A percentile compares a stretch with the other conserved stretches of the same genome.
phyloP scores from a whole-genome alignment of 225 moss, liverwort and hornwort genomes.

The Bryum argenteum region DNA sequence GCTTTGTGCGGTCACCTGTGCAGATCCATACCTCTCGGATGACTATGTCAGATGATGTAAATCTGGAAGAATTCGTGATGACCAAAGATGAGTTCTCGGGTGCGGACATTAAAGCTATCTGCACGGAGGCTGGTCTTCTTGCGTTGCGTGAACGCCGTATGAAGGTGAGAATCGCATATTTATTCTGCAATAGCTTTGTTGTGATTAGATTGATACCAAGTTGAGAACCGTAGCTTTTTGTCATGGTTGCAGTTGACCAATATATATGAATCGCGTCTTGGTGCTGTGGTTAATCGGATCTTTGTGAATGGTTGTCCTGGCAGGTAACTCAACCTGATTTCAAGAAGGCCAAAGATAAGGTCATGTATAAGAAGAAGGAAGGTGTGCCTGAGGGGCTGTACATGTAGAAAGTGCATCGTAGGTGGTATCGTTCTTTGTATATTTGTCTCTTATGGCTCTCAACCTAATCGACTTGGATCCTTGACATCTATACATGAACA shows the following conservation, averaged over 20 bases:
- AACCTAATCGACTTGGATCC: conserved; percentile 22
- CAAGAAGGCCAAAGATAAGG: conserved; percentile 91
- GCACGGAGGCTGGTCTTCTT: conserved; percentile 95
- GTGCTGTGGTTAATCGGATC: neutral
- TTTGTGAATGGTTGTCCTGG: conserved; percentile 24
- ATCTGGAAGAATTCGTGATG: conserved; percentile 86
- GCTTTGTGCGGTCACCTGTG: neutral
- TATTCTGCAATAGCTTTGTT: neutral
- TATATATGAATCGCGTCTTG: neutral
- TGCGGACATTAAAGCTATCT: conserved; percentile 97
- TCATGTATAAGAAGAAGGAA: conserved; percentile 98
- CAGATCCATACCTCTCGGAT: conserved; percentile 98
- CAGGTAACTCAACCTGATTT: conserved; percentile 87
- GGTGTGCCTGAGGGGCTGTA: conserved; percentile 90
- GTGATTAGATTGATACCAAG: neutral
- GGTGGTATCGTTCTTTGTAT: conserved; percentile 31
- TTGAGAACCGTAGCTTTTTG: neutral
- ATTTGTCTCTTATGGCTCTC: conserved; percentile 29
- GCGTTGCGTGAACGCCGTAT: conserved; percentile 95
- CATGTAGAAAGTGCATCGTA: conserved; percentile 54
- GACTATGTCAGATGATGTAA: conserved; percentile 95
- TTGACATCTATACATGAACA: conserved; percentile 15
- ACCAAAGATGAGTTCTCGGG: conserved; percentile 93
- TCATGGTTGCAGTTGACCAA: neutral
- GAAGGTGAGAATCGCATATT: conserved; percentile 63